Evolutionary conservation across 768 basidiomycete genomes (phyloP).

Genomic region (Amanita phalloides): DNA sequence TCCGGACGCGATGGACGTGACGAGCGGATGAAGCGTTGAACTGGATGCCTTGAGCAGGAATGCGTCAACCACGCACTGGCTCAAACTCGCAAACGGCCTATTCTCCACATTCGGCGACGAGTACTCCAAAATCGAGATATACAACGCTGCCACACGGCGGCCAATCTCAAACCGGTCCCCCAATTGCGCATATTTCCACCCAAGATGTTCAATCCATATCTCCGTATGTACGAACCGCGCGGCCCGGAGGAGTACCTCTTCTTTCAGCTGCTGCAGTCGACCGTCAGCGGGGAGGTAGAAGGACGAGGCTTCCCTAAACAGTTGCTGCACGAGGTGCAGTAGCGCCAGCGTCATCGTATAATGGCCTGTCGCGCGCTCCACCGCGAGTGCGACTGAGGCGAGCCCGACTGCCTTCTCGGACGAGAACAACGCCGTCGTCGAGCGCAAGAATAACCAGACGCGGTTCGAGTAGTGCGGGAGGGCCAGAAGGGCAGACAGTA

Average conservation of each 20-base stretch:
- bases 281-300: slow-evolving; percentile 46
- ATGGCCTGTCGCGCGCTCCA: slow-evolving; percentile 60
- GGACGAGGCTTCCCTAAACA: slow-evolving; percentile 63
- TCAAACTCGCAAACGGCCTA: slow-evolving; percentile 48
- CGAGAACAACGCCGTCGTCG: slow-evolving; percentile 69
- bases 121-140: slow-evolving; percentile 53
- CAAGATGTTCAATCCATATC: slow-evolving; percentile 78
- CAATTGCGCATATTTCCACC: slow-evolving; percentile 80
- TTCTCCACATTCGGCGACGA: slow-evolving; percentile 42
- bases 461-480: slow-evolving; percentile 68
- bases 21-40: slow-evolving; percentile 72
- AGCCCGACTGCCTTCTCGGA: slow-evolving; percentile 43
- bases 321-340: slow-evolving; percentile 62
- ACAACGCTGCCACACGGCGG: slow-evolving; percentile 52
- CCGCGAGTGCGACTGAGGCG: slow-evolving; percentile 54
- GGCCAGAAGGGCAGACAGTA: slow-evolving; percentile 67
- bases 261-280: slow-evolving; percentile 63
- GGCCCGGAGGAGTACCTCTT: slow-evolving; percentile 75
- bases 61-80: slow-evolving; percentile 56
- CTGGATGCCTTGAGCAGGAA: slow-evolving; percentile 68
- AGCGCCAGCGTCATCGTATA: slow-evolving; percentile 80
- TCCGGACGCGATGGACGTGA: slow-evolving; percentile 58
- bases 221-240: slow-evolving; percentile 73
- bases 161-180: slow-evolving; percentile 82
- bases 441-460: slow-evolving; percentile 84